Conservation (phyloP, 2,329 filamentous ascomycete species). For the Scorias spongiosa region DNA sequence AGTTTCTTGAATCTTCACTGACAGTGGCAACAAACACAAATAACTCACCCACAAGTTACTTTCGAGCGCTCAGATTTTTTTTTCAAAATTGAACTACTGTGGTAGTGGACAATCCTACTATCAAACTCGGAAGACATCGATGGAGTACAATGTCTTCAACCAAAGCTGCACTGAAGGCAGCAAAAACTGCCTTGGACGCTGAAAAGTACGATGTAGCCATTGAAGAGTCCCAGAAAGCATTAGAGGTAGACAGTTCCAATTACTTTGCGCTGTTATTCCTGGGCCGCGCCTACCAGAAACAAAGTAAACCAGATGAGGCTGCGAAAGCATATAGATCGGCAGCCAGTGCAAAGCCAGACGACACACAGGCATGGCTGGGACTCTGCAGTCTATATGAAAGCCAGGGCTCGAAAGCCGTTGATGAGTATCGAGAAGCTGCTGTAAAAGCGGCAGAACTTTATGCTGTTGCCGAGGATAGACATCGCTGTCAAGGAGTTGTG, state of each 20-base stretch:
- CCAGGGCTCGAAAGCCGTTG: conserved; percentile 52
- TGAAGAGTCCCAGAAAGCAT: conserved; percentile 50
- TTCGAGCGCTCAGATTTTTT: too few relatives aligned
- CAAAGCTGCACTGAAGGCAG: conserved; percentile 68
- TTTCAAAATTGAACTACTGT: too few relatives aligned
- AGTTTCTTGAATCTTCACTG: too few relatives aligned
- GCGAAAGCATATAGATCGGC: conserved; percentile 64
- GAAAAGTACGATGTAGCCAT: conserved; percentile 66
- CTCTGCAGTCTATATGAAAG: conserved; percentile 74
- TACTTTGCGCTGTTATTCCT: conserved; percentile 84
- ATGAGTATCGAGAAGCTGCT: conserved; percentile 59
- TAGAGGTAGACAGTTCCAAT: conserved; percentile 59
- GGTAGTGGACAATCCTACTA: too few relatives aligned
- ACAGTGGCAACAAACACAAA: too few relatives aligned
- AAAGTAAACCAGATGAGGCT: conserved; percentile 53
- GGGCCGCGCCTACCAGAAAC: conserved; percentile 70
- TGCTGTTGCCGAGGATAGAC: conserved; percentile 44
- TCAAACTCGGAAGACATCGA: background rate
- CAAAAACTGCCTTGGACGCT: conserved; percentile 61
- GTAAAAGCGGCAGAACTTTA: conserved; percentile 63
- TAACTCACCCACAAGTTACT: too few relatives aligned
- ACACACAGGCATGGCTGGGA: conserved; percentile 83
- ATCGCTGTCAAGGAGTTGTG: conserved; percentile 47
- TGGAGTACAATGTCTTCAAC: background rate
- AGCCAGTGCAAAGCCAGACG: conserved; percentile 53